phyloP scores from a whole-genome alignment of 306 rosid genomes.

The Trifolium fragiferum region DNA sequence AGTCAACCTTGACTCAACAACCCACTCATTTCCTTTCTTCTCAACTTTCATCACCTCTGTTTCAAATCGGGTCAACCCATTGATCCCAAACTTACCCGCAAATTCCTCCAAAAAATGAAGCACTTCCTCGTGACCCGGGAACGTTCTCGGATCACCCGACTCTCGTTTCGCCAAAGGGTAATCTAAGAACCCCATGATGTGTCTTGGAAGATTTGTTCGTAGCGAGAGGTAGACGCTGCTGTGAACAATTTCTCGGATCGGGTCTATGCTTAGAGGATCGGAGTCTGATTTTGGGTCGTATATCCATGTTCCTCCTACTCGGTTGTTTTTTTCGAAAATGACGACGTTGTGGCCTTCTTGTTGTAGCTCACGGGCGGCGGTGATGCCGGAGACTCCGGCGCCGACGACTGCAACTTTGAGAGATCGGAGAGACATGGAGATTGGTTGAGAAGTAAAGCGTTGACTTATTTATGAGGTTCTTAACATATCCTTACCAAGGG shows the following conservation, averaged over 20 bases:
- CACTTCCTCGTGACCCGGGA: slow-evolving; percentile 50
- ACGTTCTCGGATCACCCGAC: slow-evolving; percentile 35
- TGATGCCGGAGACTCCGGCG: slow-evolving; percentile 44
- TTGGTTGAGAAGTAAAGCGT: background rate
- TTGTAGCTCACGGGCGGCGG: slow-evolving; percentile 44
- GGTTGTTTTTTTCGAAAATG: slow-evolving; percentile 39
- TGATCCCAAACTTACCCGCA: slow-evolving; percentile 38
- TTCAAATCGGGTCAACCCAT: slow-evolving; percentile 30
- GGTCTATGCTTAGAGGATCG: slow-evolving; percentile 37
- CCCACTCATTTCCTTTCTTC: slow-evolving; percentile 27
- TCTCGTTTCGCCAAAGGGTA: slow-evolving; percentile 28
- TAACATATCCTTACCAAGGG: too few species aligned
- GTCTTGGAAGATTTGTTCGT: slow-evolving; percentile 47
- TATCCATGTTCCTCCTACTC: slow-evolving; percentile 45
- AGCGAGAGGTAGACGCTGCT: slow-evolving; percentile 38
- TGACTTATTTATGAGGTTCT: background rate
- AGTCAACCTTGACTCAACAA: slow-evolving; percentile 20
- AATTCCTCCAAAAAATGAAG: slow-evolving; percentile 37
- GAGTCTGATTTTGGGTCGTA: slow-evolving; percentile 40
- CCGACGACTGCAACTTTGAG: slow-evolving; percentile 46
- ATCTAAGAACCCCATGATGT: slow-evolving; percentile 42
- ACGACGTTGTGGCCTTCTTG: slow-evolving; percentile 41
- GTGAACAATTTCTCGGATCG: slow-evolving; percentile 40
- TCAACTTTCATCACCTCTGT: slow-evolving; percentile 35
- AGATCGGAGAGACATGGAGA: background rate